These are phyloP conservation scores for Rhizopogon salebrosus DNA, from an alignment of 768 basidiomycete genomes.

Conservation along the genomic window DNA sequence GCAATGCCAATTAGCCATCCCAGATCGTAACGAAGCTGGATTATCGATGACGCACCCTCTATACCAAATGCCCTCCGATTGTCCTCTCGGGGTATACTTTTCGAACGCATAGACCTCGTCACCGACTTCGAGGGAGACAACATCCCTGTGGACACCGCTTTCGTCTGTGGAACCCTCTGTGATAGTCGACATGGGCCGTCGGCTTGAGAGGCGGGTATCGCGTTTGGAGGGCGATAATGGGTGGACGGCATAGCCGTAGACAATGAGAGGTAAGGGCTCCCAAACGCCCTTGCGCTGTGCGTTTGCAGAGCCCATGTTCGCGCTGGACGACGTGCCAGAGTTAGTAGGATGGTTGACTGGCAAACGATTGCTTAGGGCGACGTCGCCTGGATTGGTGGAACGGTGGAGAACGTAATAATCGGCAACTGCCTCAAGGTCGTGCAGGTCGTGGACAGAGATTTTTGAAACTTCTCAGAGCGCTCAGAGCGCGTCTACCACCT, in stretches of 20 bases:
- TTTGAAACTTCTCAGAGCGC: no score
- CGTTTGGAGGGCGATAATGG: slow-evolving; percentile 73
- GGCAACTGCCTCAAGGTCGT: no score
- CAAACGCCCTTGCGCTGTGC: slow-evolving; percentile 41
- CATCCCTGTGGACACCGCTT: slow-evolving; percentile 60
- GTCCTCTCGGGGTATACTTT: slow-evolving; percentile 69
- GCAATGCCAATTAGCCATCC: background rate
- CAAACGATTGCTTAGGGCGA: background rate
- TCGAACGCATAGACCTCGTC: slow-evolving; percentile 98
- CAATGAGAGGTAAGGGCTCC: slow-evolving; percentile 66
- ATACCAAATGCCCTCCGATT: slow-evolving; percentile 84
- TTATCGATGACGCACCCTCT: slow-evolving; percentile 66
- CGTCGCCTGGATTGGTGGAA: no score
- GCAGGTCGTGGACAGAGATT: no score
- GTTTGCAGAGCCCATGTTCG: slow-evolving; percentile 16
- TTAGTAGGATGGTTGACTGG: background rate
- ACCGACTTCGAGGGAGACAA: slow-evolving; percentile 86
- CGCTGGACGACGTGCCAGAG: background rate
- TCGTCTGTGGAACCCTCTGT: slow-evolving; percentile 54
- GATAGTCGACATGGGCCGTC: slow-evolving; percentile 35
- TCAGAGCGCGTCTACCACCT: no score
- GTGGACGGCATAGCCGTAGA: slow-evolving; percentile 91
- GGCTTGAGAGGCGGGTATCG: slow-evolving; percentile 56
- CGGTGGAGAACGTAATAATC: no score
- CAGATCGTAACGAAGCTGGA: background rate